Percentiles rank a stretch among this genome's conserved stretches.
These are phyloP conservation scores for Parathielavia hyrcaniae DNA, from an alignment of 495 filamentous ascomycete species.

Conservation along the genomic window DNA sequence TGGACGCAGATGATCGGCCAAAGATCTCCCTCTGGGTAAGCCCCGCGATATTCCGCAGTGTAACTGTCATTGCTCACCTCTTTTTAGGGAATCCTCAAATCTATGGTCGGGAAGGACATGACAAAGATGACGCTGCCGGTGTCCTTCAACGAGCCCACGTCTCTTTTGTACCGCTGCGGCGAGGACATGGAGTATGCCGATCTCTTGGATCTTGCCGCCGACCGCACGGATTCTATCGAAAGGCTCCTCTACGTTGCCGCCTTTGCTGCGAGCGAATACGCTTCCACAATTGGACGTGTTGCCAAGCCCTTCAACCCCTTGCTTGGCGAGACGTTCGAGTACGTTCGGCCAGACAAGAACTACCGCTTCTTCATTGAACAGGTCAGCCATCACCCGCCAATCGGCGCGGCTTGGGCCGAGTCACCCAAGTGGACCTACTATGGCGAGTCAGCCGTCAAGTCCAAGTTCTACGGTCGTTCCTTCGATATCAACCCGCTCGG, in stretches of 20 bases:
- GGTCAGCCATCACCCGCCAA: slow-evolving; percentile 94
- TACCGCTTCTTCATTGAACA: slow-evolving; percentile 98
- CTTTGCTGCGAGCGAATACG: slow-evolving; percentile 92
- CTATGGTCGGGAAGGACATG: slow-evolving; percentile 99
- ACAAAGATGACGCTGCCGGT: slow-evolving; percentile 98
- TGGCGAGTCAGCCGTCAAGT: slow-evolving; percentile 94
- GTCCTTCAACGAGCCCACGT: slow-evolving; percentile 98
- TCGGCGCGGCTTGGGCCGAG: slow-evolving; percentile 91
- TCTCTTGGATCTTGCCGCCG: slow-evolving; percentile 82
- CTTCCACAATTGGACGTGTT: slow-evolving; percentile 91
- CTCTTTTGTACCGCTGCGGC: slow-evolving; percentile 87
- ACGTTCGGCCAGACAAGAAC: slow-evolving; percentile 87
- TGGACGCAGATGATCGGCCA: slow-evolving; percentile 87
- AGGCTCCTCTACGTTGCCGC: slow-evolving; percentile 94
- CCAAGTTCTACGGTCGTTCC: slow-evolving; percentile 94
- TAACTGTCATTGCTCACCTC: neutral
- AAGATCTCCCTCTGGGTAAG: slow-evolving; percentile 95
- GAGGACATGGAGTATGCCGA: slow-evolving; percentile 98
- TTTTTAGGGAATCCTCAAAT: slow-evolving; percentile 83
- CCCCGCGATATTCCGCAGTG: slow-evolving; percentile 3
- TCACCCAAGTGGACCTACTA: slow-evolving; percentile 95
- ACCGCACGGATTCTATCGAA: slow-evolving; percentile 78
- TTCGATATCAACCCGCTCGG: slow-evolving; percentile 96
- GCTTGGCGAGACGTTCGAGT: slow-evolving; percentile 94
- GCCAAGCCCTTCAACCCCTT: slow-evolving; percentile 98